Percentiles rank a stretch among this genome's conserved stretches.
phyloP scores from a whole-genome alignment of 1,139 yeast species.

The Pichia sp. region DNA sequence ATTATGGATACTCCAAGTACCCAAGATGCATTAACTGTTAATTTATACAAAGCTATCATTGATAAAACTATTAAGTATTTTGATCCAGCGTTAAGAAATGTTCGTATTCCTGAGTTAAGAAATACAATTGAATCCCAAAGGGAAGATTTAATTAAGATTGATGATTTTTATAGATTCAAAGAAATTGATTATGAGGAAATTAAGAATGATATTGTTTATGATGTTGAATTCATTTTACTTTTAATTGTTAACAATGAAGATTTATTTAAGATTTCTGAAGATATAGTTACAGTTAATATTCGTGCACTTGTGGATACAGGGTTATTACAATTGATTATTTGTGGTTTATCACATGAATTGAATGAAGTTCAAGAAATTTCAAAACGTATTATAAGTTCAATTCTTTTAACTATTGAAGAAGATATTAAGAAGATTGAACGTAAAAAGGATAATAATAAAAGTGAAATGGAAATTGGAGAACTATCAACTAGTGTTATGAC shows the following conservation, averaged over 20 bases:
- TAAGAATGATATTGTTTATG: conserved; percentile 36
- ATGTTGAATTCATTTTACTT: conserved; percentile 55
- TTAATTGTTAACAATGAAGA: conserved; percentile 58
- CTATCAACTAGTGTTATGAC: not conserved
- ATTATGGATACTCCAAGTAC: conserved; percentile 38
- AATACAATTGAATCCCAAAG: conserved; percentile 15
- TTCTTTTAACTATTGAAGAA: conserved; percentile 20
- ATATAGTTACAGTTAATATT: conserved; percentile 39
- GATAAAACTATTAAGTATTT: conserved; percentile 42
- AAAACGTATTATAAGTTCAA: conserved; percentile 20
- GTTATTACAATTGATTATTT: conserved; percentile 51
- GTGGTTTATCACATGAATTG: conserved; percentile 38
- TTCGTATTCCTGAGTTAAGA: conserved; percentile 11
- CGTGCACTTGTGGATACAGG: conserved; percentile 54
- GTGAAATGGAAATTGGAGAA: not conserved
- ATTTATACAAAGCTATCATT: conserved; percentile 49
- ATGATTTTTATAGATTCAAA: conserved; percentile 9
- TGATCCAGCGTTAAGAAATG: conserved; percentile 22
- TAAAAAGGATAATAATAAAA: conserved; percentile 14
- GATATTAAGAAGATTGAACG: conserved; percentile 19
- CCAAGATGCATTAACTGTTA: conserved; percentile 43
- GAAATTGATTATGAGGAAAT: conserved; percentile 1
- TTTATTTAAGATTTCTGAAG: conserved; percentile 37
- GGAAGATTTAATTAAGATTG: conserved; percentile 28
- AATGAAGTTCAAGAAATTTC: conserved; percentile 20